phyloP scores from a whole-genome alignment of 2,329 filamentous ascomycete genomes.

The Colletotrichum spaethianum region DNA sequence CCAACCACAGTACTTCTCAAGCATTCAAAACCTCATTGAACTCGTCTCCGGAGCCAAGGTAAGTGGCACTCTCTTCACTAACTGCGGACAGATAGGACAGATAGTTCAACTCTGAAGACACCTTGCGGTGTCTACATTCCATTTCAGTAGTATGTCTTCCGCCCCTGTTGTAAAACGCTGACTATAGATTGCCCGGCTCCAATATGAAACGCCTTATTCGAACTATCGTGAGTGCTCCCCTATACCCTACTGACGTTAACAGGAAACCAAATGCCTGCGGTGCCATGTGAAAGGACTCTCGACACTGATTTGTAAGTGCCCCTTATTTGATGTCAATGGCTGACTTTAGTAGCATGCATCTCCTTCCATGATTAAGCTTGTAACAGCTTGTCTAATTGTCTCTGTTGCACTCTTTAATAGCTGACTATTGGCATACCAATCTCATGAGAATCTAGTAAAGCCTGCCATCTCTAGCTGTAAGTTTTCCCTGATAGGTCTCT shows the following conservation, averaged over 20 bases:
- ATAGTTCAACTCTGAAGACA: too few relatives aligned
- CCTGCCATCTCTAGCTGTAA: not conserved
- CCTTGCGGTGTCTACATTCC: accelerated
- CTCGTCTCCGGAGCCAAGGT: not conserved
- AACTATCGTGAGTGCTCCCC: not conserved
- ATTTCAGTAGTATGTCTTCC: too few relatives aligned
- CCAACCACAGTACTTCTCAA: not conserved
- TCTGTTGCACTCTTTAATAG: too few relatives aligned
- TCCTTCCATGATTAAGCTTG: not conserved
- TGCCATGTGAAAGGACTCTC: too few relatives aligned
- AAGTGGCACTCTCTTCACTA: not conserved
- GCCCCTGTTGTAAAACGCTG: too few relatives aligned
- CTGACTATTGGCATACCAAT: not conserved
- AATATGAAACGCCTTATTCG: too few relatives aligned
- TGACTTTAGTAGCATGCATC: not conserved
- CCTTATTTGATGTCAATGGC: not conserved
- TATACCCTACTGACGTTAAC: not conserved
- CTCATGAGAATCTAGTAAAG: too few relatives aligned
- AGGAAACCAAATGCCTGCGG: not conserved
- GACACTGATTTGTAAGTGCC: not conserved
- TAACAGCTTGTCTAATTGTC: too few relatives aligned
- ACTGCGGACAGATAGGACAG: not conserved
- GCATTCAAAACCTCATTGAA: not conserved
- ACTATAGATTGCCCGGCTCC: not conserved
- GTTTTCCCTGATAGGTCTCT: not conserved